Conservation (phyloP, 768 basidiomycete species). For the Infundibulicybe gibba region DNA sequence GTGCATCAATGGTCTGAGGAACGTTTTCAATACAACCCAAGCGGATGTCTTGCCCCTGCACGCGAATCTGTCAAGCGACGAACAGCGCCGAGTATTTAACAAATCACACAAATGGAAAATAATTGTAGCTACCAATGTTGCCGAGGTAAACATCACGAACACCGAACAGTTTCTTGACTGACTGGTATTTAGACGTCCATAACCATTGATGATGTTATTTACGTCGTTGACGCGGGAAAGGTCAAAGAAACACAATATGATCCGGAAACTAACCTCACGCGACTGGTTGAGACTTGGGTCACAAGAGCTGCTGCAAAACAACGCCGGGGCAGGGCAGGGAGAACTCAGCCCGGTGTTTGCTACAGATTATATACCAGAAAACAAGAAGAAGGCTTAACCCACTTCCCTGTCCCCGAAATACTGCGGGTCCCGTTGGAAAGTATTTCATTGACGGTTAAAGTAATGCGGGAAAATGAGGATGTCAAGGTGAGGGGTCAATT, state of each 20-base stretch:
- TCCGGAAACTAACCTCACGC: constrained; percentile 66
- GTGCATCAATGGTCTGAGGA: constrained; percentile 60
- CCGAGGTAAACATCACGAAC: constrained; percentile 52
- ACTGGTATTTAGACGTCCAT: constrained; percentile 66
- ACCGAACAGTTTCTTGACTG: neutral
- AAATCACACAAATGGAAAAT: constrained; percentile 70
- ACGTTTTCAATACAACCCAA: constrained; percentile 24
- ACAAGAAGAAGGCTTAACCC: constrained; percentile 64
- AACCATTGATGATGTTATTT: constrained; percentile 86
- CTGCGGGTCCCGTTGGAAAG: constrained; percentile 82
- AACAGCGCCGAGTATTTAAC: constrained; percentile 78
- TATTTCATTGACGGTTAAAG: constrained; percentile 79
- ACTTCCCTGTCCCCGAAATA: constrained; percentile 85
- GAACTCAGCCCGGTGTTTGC: constrained; percentile 78
- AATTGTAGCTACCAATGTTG: constrained; percentile 88
- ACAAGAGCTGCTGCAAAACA: constrained; percentile 79
- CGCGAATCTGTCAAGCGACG: constrained; percentile 81
- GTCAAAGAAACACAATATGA: constrained; percentile 83
- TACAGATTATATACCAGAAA: constrained; percentile 84
- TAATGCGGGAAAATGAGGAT: constrained; percentile 71
- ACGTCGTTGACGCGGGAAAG: constrained; percentile 81
- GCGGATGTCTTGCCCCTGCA: constrained; percentile 75
- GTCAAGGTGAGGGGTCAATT: constrained; percentile 51
- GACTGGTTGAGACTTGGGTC: constrained; percentile 76
- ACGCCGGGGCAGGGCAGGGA: constrained; percentile 85